These are phyloP conservation scores for Solanum chiquidenum DNA, from an alignment of 257 asterid species.

Conservation along the genomic window DNA sequence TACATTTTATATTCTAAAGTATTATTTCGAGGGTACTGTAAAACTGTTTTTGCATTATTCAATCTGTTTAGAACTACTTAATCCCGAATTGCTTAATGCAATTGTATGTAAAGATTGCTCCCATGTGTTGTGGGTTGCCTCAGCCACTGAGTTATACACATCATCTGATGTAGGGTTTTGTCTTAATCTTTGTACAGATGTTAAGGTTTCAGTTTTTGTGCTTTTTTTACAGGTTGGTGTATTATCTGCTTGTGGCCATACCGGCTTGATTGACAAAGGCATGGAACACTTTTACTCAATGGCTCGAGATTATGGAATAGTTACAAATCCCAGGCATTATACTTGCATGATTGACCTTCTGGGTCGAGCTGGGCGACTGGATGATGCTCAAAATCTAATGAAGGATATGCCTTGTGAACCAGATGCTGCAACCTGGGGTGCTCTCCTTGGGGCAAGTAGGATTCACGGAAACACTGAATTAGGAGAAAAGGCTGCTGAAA, in stretches of 20 bases:
- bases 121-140: not conserved
- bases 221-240: constrained; percentile 52
- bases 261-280: constrained; percentile 79
- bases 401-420: constrained; percentile 73
- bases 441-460: constrained; percentile 95
- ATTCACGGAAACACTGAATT: constrained; percentile 70
- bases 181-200: not conserved
- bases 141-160: not conserved
- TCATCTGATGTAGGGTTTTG: not conserved
- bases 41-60: not conserved
- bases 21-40: not conserved
- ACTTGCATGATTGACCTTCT: constrained; percentile 88
- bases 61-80: not conserved
- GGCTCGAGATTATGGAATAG: constrained; percentile 57
- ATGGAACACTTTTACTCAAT: constrained; percentile 56
- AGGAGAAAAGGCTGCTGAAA: constrained; percentile 93
- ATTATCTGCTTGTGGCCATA: constrained; percentile 78
- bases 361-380: constrained; percentile 84
- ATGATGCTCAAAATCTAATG: constrained; percentile 73
- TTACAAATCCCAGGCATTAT: constrained; percentile 70
- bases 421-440: constrained; percentile 98
- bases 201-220: not conserved
- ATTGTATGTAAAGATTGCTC: not conserved
- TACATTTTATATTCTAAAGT: not conserved
- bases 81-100: not conserved